These are phyloP conservation scores for Gynandropsis gynandra DNA, from an alignment of 345 rosid species.

Conservation along the genomic window DNA sequence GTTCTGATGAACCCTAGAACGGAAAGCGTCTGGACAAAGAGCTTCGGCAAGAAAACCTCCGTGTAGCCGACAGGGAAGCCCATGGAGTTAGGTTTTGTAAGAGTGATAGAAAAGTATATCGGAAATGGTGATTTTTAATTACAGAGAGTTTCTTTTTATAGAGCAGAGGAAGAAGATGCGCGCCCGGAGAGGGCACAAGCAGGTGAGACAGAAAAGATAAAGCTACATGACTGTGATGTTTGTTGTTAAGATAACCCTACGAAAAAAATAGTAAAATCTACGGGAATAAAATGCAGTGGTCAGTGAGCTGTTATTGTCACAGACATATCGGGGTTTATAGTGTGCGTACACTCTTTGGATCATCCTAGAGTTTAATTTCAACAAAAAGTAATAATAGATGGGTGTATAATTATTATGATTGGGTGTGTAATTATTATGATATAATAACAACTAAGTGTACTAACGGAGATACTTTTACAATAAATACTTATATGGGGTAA, in stretches of 20 bases:
- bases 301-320: conserved; percentile 24
- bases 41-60: conserved; percentile 60
- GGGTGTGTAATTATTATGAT: background rate
- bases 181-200: background rate
- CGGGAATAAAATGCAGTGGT: conserved; percentile 10
- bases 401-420: background rate
- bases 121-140: conserved; percentile 12
- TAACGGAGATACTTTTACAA: too few relatives aligned
- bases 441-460: background rate
- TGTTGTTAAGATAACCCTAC: background rate
- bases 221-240: conserved; percentile 23
- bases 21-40: conserved; percentile 58
- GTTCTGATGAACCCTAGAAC: conserved; percentile 54
- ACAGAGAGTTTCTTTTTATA: conserved; percentile 22
- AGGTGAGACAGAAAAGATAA: background rate
- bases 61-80: conserved; percentile 83
- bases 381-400: background rate
- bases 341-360: background rate
- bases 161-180: conserved; percentile 18
- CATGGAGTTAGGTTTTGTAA: conserved; percentile 30
- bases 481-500: too few relatives aligned
- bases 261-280: background rate
- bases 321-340: conserved; percentile 9
- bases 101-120: background rate
- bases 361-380: conserved; percentile 1